Percentiles rank a stretch among this genome's conserved stretches.
Evolutionary conservation across 768 basidiomycete species (phyloP).

Genomic region (Botryobasidium botryosum): DNA sequence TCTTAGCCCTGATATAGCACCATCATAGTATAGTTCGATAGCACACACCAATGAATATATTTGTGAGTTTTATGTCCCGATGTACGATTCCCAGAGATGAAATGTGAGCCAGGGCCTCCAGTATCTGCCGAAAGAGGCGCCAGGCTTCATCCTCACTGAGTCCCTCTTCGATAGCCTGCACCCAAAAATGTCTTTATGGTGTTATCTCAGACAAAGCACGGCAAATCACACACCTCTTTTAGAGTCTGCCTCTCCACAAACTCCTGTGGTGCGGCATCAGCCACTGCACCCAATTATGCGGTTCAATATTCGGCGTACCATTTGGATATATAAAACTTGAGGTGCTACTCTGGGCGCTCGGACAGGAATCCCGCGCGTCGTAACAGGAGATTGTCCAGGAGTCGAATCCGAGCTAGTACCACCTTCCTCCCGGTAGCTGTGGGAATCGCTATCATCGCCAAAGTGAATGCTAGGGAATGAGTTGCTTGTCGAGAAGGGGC

Average conservation of each 20-base stretch:
- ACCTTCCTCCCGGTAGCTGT: no score
- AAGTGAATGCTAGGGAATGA: constrained; percentile 83
- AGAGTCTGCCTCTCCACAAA: constrained; percentile 85
- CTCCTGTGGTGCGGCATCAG: no score
- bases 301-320: constrained; percentile 37
- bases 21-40: background rate
- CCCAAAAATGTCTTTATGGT: background rate
- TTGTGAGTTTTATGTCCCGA: constrained; percentile 79
- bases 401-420: constrained; percentile 13
- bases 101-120: constrained; percentile 85
- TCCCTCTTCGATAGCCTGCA: constrained; percentile 59
- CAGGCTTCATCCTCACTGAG: constrained; percentile 74
- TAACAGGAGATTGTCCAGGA: constrained; percentile 6
- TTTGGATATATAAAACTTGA: constrained; percentile 80
- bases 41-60: constrained; percentile 78
- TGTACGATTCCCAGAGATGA: constrained; percentile 61
- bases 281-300: no score
- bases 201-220: constrained; percentile 4
- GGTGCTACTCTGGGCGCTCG: background rate
- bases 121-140: constrained; percentile 75
- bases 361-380: no score
- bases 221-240: constrained; percentile 39
- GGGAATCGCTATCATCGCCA: constrained; percentile 20
- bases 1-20: no score
- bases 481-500: constrained; percentile 27